These are phyloP conservation scores for Angomonas ambiguus DNA, from an alignment of 208 protist genomes.

Conservation along the genomic window DNA sequence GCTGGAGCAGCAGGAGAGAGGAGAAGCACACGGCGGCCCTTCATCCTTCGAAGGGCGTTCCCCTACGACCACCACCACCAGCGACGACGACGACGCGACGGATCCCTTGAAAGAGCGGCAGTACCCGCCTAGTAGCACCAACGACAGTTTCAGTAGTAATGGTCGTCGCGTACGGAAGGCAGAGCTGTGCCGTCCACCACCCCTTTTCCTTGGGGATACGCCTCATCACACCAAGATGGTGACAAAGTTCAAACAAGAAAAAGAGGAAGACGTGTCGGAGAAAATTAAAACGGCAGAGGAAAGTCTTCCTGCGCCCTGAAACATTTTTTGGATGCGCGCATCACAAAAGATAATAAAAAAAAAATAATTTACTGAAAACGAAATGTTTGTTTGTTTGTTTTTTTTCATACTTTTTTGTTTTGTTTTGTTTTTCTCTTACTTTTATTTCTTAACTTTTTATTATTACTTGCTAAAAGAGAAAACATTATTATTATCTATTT, in stretches of 20 bases:
- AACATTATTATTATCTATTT: neutral
- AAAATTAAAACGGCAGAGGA: too few relatives aligned
- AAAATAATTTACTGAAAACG: neutral
- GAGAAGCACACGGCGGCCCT: neutral
- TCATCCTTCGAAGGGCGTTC: neutral
- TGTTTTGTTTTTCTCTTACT: constrained; percentile 9
- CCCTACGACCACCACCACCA: neutral
- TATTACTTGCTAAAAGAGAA: neutral
- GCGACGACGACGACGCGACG: neutral
- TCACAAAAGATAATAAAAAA: too few relatives aligned
- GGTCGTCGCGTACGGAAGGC: constrained; percentile 18
- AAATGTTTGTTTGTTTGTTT: neutral
- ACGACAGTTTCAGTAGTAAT: constrained; percentile 12
- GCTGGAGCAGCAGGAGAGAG: constrained; percentile 11
- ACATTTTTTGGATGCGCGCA: too few relatives aligned
- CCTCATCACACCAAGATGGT: neutral
- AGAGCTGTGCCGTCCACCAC: constrained; percentile 19
- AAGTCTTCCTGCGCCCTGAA: too few relatives aligned
- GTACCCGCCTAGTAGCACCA: too few relatives aligned
- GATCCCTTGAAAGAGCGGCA: neutral
- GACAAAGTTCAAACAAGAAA: neutral
- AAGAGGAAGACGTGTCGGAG: neutral
- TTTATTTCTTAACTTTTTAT: neutral
- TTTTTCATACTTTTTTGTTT: constrained; percentile 2
- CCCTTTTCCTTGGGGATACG: constrained; percentile 15